Base-by-base conservation (phyloP, 306 rosid genomes). In the Malus fusca region DNA sequence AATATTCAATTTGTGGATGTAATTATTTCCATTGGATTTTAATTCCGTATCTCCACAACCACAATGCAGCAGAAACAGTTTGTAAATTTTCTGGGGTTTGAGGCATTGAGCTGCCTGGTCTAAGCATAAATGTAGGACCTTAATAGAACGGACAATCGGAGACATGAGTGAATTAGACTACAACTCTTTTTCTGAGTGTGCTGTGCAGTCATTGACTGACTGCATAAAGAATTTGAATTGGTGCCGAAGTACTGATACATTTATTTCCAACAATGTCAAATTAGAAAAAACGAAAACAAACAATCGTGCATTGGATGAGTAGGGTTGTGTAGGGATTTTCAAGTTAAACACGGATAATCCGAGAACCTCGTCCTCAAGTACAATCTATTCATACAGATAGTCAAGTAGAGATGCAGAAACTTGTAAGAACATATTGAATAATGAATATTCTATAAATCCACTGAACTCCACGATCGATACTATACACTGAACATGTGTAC, bases 401-500 rank as follows among this genome's bases (percentile, higher is more conserved):
- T 18, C 30, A 35, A 6, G 25, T 44, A 22, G 62, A 14, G 48
- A 53, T 48, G 60, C 19, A 37, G 25, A 33, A 13, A 22, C 18
- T 28, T 23, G 75, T 12, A 33, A 43, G 30, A 72, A 64, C 72
- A 52, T 65, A 5, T 1, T 14, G 53, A 15, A 52, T 65, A 5
- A 23, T 62, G 59, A 35, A 51, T 64, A 8, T 65, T 35, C 44
- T 68, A 13, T 22, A 37, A 71, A 43, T 37, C 71, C 61, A 18
- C 33, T 25, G 4, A 56, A 40, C 66, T 55, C 74, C 59, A 59
- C 46, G 60, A 25, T 22, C 62, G 75, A 52, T 15, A 21, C 79
- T 60, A 25, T 62, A 40, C 76, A 77, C 42, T 52, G 51, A 21
- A 61, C 72, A 69, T 75, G 61, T 21, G 62, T 9, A 68, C 63